Conservation (phyloP, 768 basidiomycete species). For the Termitomyces sp. region DNA sequence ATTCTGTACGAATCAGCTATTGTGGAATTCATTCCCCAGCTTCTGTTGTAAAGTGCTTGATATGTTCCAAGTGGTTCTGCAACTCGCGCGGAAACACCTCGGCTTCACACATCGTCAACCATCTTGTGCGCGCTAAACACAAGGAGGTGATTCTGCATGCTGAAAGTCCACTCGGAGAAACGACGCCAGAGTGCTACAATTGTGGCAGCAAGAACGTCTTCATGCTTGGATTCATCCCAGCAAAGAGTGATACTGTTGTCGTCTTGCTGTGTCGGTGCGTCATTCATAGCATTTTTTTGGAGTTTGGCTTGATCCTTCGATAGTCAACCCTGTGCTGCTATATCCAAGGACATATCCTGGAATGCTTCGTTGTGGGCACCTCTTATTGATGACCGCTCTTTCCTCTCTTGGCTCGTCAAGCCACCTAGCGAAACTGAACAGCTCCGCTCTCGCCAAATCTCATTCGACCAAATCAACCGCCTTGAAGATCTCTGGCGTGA, state of each 20-base stretch:
- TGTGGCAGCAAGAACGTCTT: slow-evolving; percentile 99
- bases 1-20: slow-evolving; percentile 50
- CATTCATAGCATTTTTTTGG: background rate
- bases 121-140: slow-evolving; percentile 97
- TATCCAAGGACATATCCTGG: slow-evolving; percentile 98
- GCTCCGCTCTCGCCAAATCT: slow-evolving; percentile 93
- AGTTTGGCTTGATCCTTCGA: background rate
- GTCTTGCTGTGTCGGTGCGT: slow-evolving; percentile 92
- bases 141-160: slow-evolving; percentile 97
- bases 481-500: slow-evolving; percentile 98
- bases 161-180: slow-evolving; percentile 93
- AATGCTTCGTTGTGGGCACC: slow-evolving; percentile 97
- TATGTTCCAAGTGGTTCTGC: slow-evolving; percentile 97
- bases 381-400: slow-evolving; percentile 96
- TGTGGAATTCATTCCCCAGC: slow-evolving; percentile 98
- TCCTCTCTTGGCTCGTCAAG: slow-evolving; percentile 99
- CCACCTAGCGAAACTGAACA: slow-evolving; percentile 96
- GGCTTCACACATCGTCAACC: slow-evolving; percentile 98
- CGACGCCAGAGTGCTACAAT: slow-evolving; percentile 97
- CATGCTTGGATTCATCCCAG: slow-evolving; percentile 98
- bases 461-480: slow-evolving; percentile 94
- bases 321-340: slow-evolving; percentile 96
- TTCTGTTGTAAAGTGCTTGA: slow-evolving; percentile 90
- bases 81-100: slow-evolving; percentile 98
- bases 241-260: slow-evolving; percentile 98